Base-by-base conservation (phyloP, 2,329 filamentous ascomycete species). In the Zymoseptoria ardabiliae region DNA sequence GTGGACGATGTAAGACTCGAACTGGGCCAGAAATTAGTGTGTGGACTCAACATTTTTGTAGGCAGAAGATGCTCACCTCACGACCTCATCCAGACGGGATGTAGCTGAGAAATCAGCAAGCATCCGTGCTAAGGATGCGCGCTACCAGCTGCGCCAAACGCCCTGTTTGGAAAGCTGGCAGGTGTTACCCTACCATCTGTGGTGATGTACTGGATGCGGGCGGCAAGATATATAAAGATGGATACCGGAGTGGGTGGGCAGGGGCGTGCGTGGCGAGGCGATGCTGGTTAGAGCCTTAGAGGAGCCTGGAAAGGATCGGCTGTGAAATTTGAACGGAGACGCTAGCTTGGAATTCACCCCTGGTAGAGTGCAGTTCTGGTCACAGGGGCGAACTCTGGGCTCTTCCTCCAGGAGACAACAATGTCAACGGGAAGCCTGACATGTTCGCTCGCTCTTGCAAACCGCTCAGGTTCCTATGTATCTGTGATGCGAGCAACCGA, bases 1-100 rank as follows among this genome's bases (percentile, higher is more conserved):
- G 45, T 51, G 50, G 50, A 51, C 50, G 50, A 51, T 51, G 50
- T 51, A 51, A 51, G 50, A 51, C 50, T 51, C 50, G 50, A 51
- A 51, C 50, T 50, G 7, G 49, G 21, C 5, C 2, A 21, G 2
- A 50, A 50, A 35, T 50, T 50, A 50, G n/a, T n/a, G n/a, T n/a
- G n/a, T n/a, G n/a, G n/a, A n/a, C n/a, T n/a, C n/a, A n/a, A n/a
- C n/a, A n/a, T n/a, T n/a, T n/a, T n/a, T n/a, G n/a, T n/a, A n/a
- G n/a, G n/a, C n/a, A n/a, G n/a, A n/a, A 28, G 25, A 28, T 28
- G 22, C 22, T 23, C 22, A 50, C 49, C 49, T 51, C 50, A 51
- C 50, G 50, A 51, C 50, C 50, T 51, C 50, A 51, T 51, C 50
- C 50, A 51, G 19, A 19, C 50, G 22, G 4, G 50, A 51, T 51